Percentiles rank a stretch among this genome's conserved stretches.
Conservation (phyloP, 2,329 filamentous ascomycete genomes). For the Sarocladiaceae sp. region DNA sequence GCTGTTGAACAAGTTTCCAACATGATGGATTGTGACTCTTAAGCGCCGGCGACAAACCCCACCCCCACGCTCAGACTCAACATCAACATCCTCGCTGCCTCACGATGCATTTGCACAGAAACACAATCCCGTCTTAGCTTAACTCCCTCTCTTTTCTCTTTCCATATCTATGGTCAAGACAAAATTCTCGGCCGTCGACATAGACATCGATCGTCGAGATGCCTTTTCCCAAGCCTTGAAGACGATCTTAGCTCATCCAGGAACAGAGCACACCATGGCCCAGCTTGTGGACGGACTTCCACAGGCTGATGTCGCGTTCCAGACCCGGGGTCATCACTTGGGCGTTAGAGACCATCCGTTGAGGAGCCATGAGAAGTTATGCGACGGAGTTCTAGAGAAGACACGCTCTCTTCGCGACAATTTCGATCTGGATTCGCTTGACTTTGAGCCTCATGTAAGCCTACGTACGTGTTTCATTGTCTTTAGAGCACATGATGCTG, state of each 20-base stretch:
- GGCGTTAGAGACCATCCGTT: neutral
- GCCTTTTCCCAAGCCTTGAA: neutral
- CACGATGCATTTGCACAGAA: no score
- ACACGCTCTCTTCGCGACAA: neutral
- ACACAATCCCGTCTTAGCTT: no score
- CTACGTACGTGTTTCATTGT: no score
- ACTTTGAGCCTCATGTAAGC: conserved; percentile 3
- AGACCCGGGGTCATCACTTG: neutral
- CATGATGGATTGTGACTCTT: no score
- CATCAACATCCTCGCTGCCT: no score
- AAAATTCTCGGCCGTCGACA: neutral
- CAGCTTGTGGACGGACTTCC: conserved; percentile 7
- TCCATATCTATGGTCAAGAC: neutral
- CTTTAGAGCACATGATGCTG: neutral
- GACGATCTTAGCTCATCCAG: neutral
- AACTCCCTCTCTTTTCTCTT: no score
- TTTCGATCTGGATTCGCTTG: neutral
- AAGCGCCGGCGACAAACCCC: no score
- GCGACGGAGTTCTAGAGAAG: conserved; percentile 1
- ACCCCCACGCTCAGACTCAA: no score
- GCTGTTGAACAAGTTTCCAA: no score
- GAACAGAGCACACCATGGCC: conserved; percentile 7
- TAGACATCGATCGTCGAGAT: neutral
- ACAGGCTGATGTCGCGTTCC: neutral
- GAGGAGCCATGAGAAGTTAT: neutral